Evolutionary conservation across 345 rosid genomes (phyloP), one percentile per base, ranked within the genome.

Genomic region (Corymbia maculata): DNA sequence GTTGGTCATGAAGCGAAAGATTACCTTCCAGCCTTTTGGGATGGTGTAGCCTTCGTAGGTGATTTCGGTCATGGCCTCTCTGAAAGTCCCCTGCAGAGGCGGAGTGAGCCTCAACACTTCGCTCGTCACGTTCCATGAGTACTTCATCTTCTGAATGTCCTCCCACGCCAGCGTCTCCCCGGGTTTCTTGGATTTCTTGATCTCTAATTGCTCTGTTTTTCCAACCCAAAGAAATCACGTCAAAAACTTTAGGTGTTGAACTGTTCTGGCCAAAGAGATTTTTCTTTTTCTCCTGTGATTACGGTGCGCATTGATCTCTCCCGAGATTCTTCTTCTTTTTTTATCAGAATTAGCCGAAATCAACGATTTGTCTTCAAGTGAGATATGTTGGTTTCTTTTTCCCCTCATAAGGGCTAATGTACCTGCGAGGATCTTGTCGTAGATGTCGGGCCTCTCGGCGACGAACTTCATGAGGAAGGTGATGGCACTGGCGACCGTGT

Each of bases 21-120:
- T 30, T 80, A 92, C 94, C 91, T 93, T 93, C 94, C 93, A 94
- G 1, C 94, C 95, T 51, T 93, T 93, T 3, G 95, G 95, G 64
- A 93, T 52, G n/a, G 93, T 92, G 89, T 89, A 92, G 30, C 94
- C 94, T 32, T 89, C 92, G 36, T 90, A 93, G 7, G 87, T 91
- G 88, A 94, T 89, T 42, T 93, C 94, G 7, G 89, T 86, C 3
- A 93, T 51, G 51, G 92, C 94, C 53, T 91, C 93, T 53, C 94
- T 90, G 89, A 94, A 94, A 28, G 94, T 89, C 52, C 94, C 94
- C 68, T 91, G 95, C 32, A 91, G 88, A 3, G 94, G 93, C 4
- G 95, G 93, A 3, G 93, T 87, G 3, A 94, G 90, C 79, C 95
- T 91, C 94, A 92, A 88, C 51, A 90, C 94, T 86, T 94, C 94